Percentiles rank a stretch among this genome's conserved stretches.
Evolutionary conservation across 352 stramenopile genomes (phyloP).

Genomic region (Globisporangium takayamanum): DNA sequence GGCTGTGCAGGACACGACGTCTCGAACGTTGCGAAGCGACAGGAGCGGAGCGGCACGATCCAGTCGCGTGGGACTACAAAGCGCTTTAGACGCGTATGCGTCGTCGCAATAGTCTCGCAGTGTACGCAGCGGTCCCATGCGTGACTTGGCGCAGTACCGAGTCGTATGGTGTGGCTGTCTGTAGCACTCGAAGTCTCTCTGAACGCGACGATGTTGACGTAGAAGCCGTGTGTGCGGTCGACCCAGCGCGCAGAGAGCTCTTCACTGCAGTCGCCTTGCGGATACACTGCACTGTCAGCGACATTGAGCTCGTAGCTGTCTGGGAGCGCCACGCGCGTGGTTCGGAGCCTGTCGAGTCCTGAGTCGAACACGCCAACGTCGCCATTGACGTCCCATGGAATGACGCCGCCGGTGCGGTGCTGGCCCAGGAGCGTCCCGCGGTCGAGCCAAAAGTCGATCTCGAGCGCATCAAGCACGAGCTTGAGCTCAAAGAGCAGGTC

Average conservation of each 20-base stretch:
- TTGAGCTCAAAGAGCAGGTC: conserved; percentile 34
- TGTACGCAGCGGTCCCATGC: conserved; percentile 29
- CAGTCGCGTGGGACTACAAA: conserved; percentile 42
- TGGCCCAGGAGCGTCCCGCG: conserved; percentile 48
- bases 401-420: conserved; percentile 32
- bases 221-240: conserved; percentile 45
- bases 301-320: conserved; percentile 38
- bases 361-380: conserved; percentile 28
- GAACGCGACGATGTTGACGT: conserved; percentile 46
- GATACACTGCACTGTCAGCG: conserved; percentile 22
- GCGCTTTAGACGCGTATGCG: conserved; percentile 19
- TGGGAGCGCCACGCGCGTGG: conserved; percentile 18
- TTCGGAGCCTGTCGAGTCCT: conserved; percentile 11
- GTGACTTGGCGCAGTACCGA: conserved; percentile 27
- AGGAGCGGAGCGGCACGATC: conserved; percentile 42
- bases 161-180: conserved; percentile 19
- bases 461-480: conserved; percentile 25
- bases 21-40: conserved; percentile 33
- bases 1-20: conserved; percentile 40
- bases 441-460: conserved; percentile 47
- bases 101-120: conserved; percentile 16
- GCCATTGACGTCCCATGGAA: conserved; percentile 47
- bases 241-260: conserved; percentile 33
- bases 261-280: conserved; percentile 17
- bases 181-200: neutral